phyloP scores from a whole-genome alignment of 176 grass and related monocot species.

The Triticum urartu region DNA sequence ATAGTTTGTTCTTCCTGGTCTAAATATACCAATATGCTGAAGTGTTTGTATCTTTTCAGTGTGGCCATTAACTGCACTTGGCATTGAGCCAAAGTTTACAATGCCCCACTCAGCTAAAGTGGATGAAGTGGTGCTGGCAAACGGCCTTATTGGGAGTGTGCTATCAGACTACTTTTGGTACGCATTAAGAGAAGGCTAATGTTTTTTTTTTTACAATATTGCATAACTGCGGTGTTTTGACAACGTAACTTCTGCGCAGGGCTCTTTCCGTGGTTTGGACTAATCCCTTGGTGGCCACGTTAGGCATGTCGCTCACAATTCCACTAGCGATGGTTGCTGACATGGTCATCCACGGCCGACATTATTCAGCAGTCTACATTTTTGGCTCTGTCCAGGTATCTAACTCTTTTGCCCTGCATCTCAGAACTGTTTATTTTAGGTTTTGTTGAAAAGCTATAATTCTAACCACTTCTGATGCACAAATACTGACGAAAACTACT shows the following conservation, averaged over 20 bases:
- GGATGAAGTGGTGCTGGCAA: conserved; percentile 94
- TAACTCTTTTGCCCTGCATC: not conserved
- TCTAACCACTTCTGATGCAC: not conserved
- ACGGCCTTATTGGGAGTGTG: conserved; percentile 90
- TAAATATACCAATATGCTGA: not conserved
- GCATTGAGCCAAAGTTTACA: conserved; percentile 94
- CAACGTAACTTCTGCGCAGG: conserved; percentile 43
- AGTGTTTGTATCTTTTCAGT: conserved; percentile 42
- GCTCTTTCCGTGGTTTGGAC: conserved; percentile 98
- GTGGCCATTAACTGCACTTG: conserved; percentile 89
- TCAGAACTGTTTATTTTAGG: not conserved
- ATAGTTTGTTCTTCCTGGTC: not conserved
- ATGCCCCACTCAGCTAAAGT: conserved; percentile 94
- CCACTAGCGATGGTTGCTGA: conserved; percentile 97
- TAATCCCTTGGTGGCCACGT: conserved; percentile 87
- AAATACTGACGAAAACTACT: not conserved
- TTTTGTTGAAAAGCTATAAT: not conserved
- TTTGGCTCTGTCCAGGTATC: conserved; percentile 89
- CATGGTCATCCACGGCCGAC: conserved; percentile 89
- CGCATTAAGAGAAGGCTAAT: not conserved
- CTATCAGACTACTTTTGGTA: conserved; percentile 98
- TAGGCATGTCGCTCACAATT: conserved; percentile 98
- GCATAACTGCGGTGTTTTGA: not conserved
- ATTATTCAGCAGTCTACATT: conserved; percentile 94
- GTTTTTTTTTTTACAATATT: not conserved